phyloP scores from a whole-genome alignment of 805 yeast species.

The Yarrowia sp. region DNA sequence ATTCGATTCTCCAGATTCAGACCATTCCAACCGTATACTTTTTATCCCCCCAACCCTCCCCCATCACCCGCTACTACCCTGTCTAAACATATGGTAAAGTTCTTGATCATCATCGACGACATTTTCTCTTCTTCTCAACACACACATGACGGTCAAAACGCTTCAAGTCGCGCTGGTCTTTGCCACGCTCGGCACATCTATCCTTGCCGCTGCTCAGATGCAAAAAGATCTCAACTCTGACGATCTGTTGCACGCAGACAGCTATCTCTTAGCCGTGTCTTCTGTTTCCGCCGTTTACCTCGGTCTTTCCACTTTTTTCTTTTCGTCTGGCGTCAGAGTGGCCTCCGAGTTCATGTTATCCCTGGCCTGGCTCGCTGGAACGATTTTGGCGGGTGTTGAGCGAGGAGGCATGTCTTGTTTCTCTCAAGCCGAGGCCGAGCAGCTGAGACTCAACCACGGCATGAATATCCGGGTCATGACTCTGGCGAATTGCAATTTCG shows the following conservation, averaged over 20 bases:
- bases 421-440: neutral
- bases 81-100: too few relatives aligned
- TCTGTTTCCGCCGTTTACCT: neutral
- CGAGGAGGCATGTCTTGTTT: conserved; percentile 12
- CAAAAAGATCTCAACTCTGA: neutral
- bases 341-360: neutral
- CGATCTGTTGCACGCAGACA: neutral
- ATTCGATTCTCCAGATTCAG: neutral
- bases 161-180: neutral
- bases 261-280: neutral
- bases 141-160: neutral
- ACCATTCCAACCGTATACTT: neutral
- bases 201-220: neutral
- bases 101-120: neutral
- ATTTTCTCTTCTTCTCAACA: neutral
- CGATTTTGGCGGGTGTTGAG: neutral
- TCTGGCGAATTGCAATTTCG: neutral
- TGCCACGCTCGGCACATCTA: neutral
- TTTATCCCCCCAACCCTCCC: neutral
- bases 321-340: neutral
- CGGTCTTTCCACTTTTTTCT: neutral
- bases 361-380: neutral
- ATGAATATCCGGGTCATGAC: neutral
- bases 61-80: neutral
- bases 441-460: neutral